Conservation (phyloP, 1,284 basidiomycete species). For the Tylopilus sp. region DNA sequence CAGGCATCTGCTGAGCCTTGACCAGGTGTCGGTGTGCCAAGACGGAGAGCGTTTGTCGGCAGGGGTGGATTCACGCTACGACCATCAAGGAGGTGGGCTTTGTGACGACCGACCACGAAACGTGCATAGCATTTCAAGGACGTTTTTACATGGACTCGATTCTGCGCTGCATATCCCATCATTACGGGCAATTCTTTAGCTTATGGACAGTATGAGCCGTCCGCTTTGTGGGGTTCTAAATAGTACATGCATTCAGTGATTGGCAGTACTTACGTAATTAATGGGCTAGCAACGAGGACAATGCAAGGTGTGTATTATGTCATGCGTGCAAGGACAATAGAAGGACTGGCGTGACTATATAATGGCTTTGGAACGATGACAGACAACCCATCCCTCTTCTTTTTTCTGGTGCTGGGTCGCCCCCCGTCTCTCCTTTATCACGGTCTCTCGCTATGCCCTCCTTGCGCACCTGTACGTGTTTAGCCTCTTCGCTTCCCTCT, state of each 20-base stretch:
- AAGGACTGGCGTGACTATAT: constrained; percentile 22
- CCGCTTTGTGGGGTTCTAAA: too few species aligned
- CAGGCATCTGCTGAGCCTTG: constrained; percentile 2
- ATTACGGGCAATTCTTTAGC: constrained; percentile 10
- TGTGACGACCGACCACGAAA: constrained; percentile 18
- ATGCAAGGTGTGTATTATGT: constrained; percentile 22
- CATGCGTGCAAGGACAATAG: constrained; percentile 32
- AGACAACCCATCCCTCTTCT: constrained; percentile 9
- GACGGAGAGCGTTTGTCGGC: constrained; percentile 9
- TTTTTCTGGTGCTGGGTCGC: constrained; percentile 33
- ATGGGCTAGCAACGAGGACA: constrained; percentile 29
- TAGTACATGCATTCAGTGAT: too few species aligned
- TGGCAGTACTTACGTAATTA: too few species aligned
- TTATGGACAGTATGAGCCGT: constrained; percentile 19
- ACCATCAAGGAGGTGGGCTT: constrained; percentile 3
- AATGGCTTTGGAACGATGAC: constrained; percentile 9
- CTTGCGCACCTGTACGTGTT: constrained; percentile 38
- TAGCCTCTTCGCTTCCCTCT: not conserved
- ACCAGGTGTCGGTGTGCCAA: constrained; percentile 23
- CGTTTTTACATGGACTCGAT: constrained; percentile 18
- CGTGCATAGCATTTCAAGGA: constrained; percentile 17
- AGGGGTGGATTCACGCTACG: constrained; percentile 17
- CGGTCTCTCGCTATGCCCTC: constrained; percentile 34
- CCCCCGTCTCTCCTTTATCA: constrained; percentile 16
- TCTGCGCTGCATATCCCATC: constrained; percentile 8